Evolutionary conservation across 192 early-diverging fungal species (phyloP), one percentile per base, ranked within the genome.

Genomic region (Chytriomyces sp.): DNA sequence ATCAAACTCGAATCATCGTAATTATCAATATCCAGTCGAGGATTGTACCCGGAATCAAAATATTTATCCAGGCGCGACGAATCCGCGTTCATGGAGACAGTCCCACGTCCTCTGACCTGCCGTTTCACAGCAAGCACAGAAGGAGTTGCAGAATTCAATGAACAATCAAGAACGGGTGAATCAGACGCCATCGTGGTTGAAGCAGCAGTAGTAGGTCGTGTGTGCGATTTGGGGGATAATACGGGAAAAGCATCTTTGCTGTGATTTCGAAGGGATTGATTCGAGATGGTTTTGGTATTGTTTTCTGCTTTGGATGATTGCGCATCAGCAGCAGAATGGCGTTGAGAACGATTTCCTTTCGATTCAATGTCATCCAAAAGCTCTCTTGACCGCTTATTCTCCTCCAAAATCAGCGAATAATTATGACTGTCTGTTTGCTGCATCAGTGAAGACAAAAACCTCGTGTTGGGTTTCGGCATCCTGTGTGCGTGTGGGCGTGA

Each of bases 11-110:
- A 49, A 60, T 86, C 86, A 72, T 84, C 83, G 69, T 84, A 87
- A 76, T 87, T 87, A 69, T 82, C 80, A 23, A 84, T 69, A 72
- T 87, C 86, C 4, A 86, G 72, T 10, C 72, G 35, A 0, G 86
- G 84, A 68, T 87, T 76, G 72, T 87, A 87, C 5, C 50, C 69
- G 18, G 73, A 20, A 7, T 84, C 80, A 79, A 87, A 87, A 46
- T 64, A 82, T 63, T 83, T 81, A 75, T 87, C 86, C 46, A 87
- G 77, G 5, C 85, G 78, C 23, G 80, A 49, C 20, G 84, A 81
- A 77, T 35, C 74, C 60, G 47, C 44, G 35, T n/a, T 81, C 79
- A 13, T 82, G 72, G 20, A 78, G 77, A 20, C 79, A 53, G 43
- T 60, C 10, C 67, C 76, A 26, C 76, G 76, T 43, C 65, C 67